Evolutionary conservation across 805 yeast genomes (phyloP).

Genomic region (Saccharomycopsis guyanensis): DNA sequence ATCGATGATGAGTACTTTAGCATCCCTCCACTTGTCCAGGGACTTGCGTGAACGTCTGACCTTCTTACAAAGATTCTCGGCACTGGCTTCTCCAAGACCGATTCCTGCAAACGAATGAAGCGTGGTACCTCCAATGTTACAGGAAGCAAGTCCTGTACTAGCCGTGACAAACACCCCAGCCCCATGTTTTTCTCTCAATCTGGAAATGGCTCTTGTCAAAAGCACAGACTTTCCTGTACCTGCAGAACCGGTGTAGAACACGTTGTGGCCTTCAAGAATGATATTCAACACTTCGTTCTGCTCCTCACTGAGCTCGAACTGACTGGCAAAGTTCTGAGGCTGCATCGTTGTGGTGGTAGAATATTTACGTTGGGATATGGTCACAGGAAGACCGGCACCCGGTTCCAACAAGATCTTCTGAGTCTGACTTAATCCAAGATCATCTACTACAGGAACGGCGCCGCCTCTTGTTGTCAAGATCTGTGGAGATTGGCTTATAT

Average conservation of each 20-base stretch:
- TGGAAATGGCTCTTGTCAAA: slow-evolving; percentile 54
- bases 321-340: not conserved
- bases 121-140: slow-evolving; percentile 74
- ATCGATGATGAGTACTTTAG: slow-evolving; percentile 61
- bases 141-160: slow-evolving; percentile 79
- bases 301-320: slow-evolving; percentile 40
- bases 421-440: not conserved
- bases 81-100: slow-evolving; percentile 58
- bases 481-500: too few species aligned
- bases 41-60: slow-evolving; percentile 46
- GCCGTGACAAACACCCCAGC: slow-evolving; percentile 69
- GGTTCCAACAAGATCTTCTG: not conserved
- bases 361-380: not conserved
- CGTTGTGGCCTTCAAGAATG: slow-evolving; percentile 54
- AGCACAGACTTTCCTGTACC: slow-evolving; percentile 96
- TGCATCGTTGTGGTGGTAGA: not conserved
- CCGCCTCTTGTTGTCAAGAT: not conserved
- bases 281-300: slow-evolving; percentile 59
- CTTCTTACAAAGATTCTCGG: slow-evolving; percentile 39
- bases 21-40: slow-evolving; percentile 44
- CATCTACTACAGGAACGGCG: not conserved
- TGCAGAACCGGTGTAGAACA: slow-evolving; percentile 95
- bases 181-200: slow-evolving; percentile 39
- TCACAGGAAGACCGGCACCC: not conserved
- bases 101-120: slow-evolving; percentile 72